Evolutionary conservation across 2,329 filamentous ascomycete species (phyloP), one percentile per base, ranked within the genome.

Genomic region (Xylaria sp.): DNA sequence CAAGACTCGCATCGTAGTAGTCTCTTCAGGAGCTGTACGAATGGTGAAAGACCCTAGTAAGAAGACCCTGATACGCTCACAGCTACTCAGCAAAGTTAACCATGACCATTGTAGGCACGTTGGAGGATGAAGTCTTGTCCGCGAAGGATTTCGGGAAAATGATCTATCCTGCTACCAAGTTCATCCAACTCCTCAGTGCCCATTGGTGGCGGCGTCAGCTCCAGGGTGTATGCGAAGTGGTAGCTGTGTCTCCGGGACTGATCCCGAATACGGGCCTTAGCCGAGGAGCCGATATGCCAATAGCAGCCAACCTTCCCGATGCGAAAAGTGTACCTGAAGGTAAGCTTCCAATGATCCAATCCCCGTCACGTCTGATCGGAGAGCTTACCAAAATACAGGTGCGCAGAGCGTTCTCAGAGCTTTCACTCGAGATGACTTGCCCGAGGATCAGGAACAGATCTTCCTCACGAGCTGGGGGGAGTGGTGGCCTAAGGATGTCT

Each of bases 161-260:
- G 0, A 76, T 82, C 8, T 88, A 88, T 68, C 24, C 70, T 8
- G 77, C 80, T 48, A 82, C 81, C 68, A 88, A 88, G 71, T 87
- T 88, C 65, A 78, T 81, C 0, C 84, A 85, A 69, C 79, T 87
- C 0, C 81, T 87, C 0, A 79, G 80, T 6, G 84, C 85, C 0
- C 85, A 87, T 56, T 88, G 85, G 85, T 88, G 85, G 86, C 84
- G 84, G 1, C 84, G 85, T 3, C 78, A 86, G 70, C 81, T 88
- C n/a, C 64, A 71, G 0, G 82, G 77, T 27, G 76, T 79, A 30
- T 84, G 81, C 72, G 72, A 77, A 4, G 82, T 88, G 21, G 80
- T 88, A 4, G 85, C 85, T 11, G 85, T 86, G 5, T 87, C 85
- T 8, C 85, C 86, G 0, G 86, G 86, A 0, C 72, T 87, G 3